Evolutionary conservation across 2,329 filamentous ascomycete species (phyloP).

Genomic region (Phyllosticta citribraziliensis): DNA sequence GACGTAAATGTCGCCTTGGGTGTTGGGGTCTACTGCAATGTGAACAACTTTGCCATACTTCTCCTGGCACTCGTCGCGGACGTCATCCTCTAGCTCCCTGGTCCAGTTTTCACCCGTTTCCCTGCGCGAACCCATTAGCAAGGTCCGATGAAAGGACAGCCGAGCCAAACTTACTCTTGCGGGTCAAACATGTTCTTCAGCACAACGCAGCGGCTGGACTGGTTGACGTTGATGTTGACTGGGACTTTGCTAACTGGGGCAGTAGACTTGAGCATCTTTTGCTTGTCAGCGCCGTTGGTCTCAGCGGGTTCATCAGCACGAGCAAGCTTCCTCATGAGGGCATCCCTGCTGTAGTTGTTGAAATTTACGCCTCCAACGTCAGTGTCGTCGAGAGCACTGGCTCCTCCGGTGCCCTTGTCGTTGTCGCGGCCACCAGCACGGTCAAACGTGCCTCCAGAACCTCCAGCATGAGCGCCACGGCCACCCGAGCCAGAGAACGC

Average conservation of each 20-base stretch:
- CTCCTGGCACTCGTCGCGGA: conserved; percentile 81
- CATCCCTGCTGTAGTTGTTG: conserved; percentile 97
- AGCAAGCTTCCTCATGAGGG: conserved; percentile 96
- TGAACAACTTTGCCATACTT: conserved; percentile 98
- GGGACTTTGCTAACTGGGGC: conserved; percentile 49
- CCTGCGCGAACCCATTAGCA: conserved; percentile 42
- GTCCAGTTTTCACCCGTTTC: conserved; percentile 82
- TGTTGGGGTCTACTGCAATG: conserved; percentile 89
- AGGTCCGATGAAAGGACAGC: conserved; percentile 10
- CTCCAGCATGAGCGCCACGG: conserved; percentile 72
- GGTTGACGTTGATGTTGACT: conserved; percentile 56
- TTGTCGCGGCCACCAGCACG: conserved; percentile 80
- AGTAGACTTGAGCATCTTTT: conserved; percentile 66
- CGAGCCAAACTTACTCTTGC: conserved; percentile 58
- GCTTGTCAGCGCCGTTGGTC: conserved; percentile 51
- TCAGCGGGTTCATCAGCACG: conserved; percentile 76
- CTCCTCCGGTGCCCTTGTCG: conserved; percentile 77
- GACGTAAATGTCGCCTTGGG: conserved; percentile 91
- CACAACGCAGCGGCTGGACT: conserved; percentile 87
- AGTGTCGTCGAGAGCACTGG: conserved; percentile 91
- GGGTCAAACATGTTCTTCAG: conserved; percentile 94
- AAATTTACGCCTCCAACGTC: conserved; percentile 98
- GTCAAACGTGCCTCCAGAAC: conserved; percentile 65
- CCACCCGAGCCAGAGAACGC: conserved; percentile 85
- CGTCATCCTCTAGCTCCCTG: conserved; percentile 89